Evolutionary conservation across 176 grass and related monocot species (phyloP), one percentile per base, ranked within the genome.

Genomic region (Rhipidocladum racemiflorum): DNA sequence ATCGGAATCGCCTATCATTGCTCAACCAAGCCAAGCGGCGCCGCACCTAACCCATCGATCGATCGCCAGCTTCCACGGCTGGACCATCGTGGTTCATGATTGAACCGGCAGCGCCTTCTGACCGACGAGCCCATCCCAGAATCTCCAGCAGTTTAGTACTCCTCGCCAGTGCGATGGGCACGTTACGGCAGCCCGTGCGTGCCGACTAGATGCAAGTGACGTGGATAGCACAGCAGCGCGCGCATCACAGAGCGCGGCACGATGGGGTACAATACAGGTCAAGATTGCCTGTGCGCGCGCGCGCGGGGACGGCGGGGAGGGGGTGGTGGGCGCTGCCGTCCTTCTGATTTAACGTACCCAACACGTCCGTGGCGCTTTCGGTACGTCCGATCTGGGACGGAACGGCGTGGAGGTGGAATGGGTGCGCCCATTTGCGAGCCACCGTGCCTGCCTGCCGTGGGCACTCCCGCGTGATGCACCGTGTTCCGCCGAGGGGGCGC

Each of bases 21-120:
- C 32, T 35, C 76, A 0, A 66, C 76, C 76, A 54, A 73, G 67
- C 67, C 67, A 6, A 16, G 44, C 75, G 62, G 72, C 27, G 64
- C 28, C 10, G 21, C 10, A 28, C 28, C 44, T 10, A 11, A 49
- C 44, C 7, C 14, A 13, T 8, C 15, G 23, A 4, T 45, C 43
- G 14, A 50, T 72, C 27, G 17, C 45, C 70, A 34, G 27, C 16
- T 72, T 72, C 70, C 45, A 32, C 25, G 9, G 24, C 45, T 34
- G 45, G 70, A 50, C 70, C 70, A 49, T 9, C n/a, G 25, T 6
- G 50, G 72, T 5, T 35, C 50, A 66, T 66, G 20, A 36, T 66
- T 51, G 61, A 79, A 34, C 60, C 23, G 9, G 42, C 57, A 6
- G 17, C 25, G 17, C 35, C 23, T 42, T 29, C 36, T 15, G 69